Conservation (phyloP, 2,329 filamentous ascomycete genomes). For the Xylariaceae sp. region DNA sequence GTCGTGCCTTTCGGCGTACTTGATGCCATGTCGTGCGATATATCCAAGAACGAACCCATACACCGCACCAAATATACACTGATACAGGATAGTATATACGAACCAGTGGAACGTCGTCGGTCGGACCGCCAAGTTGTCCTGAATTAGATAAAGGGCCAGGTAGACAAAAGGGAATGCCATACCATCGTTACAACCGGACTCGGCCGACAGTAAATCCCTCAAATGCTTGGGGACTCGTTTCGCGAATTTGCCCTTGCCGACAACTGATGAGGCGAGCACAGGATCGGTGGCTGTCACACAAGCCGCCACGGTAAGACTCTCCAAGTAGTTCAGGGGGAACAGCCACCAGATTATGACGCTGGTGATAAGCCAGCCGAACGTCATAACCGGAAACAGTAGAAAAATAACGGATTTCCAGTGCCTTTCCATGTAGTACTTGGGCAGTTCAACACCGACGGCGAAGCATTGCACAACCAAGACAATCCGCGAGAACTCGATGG, state of each 20-base stretch:
- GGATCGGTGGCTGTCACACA: conserved; percentile 97
- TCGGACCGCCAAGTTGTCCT: conserved; percentile 64
- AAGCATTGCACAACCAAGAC: conserved; percentile 91
- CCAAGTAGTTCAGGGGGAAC: conserved; percentile 77
- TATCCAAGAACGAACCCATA: conserved; percentile 88
- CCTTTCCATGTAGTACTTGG: conserved; percentile 92
- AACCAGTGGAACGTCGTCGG: conserved; percentile 81
- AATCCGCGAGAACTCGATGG: conserved; percentile 82
- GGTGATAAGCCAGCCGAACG: conserved; percentile 87
- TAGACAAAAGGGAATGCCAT: conserved; percentile 99
- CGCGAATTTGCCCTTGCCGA: conserved; percentile 97
- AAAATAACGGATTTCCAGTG: conserved; percentile 93
- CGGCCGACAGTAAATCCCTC: conserved; percentile 87
- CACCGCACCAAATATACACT: conserved; percentile 87
- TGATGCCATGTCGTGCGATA: conserved; percentile 83
- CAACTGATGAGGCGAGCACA: conserved; percentile 92
- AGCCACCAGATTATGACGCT: conserved; percentile 95
- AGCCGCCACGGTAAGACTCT: conserved; percentile 79
- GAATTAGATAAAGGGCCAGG: conserved; percentile 81
- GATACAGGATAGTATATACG: conserved; percentile 84
- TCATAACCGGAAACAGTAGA: conserved; percentile 93
- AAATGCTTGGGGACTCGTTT: conserved; percentile 97
- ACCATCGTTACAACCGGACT: conserved; percentile 98
- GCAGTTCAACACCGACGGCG: conserved; percentile 83
- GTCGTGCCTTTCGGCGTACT: conserved; percentile 74